phyloP scores from a whole-genome alignment of 257 asterid species.

The Primulina tabacum region DNA sequence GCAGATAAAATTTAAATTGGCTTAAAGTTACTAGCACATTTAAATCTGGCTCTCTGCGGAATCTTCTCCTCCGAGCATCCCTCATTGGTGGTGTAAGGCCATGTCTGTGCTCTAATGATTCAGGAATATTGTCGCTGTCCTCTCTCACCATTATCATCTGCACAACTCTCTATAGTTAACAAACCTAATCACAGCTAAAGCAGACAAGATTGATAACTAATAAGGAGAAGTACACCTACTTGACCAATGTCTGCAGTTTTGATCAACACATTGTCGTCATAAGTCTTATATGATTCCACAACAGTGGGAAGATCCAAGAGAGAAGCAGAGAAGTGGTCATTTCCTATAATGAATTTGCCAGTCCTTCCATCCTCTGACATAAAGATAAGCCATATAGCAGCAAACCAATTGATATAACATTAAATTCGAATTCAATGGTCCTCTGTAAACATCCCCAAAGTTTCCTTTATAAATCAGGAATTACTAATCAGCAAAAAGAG shows the following conservation, averaged over 20 bases:
- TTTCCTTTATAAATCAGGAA: neutral
- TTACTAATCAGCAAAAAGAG: neutral
- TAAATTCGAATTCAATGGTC: neutral
- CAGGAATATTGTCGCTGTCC: conserved; percentile 43
- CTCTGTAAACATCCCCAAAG: neutral
- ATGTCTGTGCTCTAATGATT: conserved; percentile 47
- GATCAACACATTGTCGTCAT: conserved; percentile 81
- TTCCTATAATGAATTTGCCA: conserved; percentile 71
- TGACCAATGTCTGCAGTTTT: conserved; percentile 96
- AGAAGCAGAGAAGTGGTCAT: conserved; percentile 76
- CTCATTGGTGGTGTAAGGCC: conserved; percentile 92
- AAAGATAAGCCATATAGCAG: conserved; percentile 8
- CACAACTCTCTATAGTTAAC: conserved; percentile 22
- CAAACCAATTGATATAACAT: neutral
- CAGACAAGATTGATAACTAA: neutral
- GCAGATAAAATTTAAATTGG: neutral
- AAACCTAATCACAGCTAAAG: conserved; percentile 13
- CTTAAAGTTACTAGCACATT: conserved; percentile 40
- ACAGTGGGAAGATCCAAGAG: conserved; percentile 91
- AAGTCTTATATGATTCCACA: conserved; percentile 90
- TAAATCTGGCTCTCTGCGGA: conserved; percentile 90
- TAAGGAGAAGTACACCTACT: conserved; percentile 39
- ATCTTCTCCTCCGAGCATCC: conserved; percentile 96
- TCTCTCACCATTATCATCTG: conserved; percentile 59
- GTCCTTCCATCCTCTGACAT: conserved; percentile 86